A percentile compares a stretch with the other conserved stretches of the same genome.
Conservation (phyloP, 495 filamentous ascomycete genomes). For the Penicillium paxilli region DNA sequence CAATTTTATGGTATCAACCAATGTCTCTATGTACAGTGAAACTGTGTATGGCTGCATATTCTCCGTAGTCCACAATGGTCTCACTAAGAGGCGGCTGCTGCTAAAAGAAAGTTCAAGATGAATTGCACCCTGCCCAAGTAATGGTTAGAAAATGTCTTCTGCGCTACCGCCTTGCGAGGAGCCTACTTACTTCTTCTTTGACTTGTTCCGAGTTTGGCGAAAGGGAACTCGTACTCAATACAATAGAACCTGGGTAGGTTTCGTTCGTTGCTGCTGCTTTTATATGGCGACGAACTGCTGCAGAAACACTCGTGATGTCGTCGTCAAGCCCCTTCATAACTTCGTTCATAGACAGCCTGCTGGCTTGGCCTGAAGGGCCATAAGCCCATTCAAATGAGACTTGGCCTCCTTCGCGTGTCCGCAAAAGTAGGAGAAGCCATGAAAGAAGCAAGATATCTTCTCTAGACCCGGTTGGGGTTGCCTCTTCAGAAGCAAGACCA, state of each 20-base stretch:
- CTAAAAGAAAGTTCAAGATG: slow-evolving; percentile 30
- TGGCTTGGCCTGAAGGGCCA: background rate
- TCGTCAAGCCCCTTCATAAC: slow-evolving; percentile 27
- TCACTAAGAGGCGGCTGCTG: slow-evolving; percentile 23
- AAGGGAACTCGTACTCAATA: slow-evolving; percentile 34
- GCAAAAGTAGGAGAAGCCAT: slow-evolving; percentile 45
- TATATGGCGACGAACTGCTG: slow-evolving; percentile 23
- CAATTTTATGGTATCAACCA: slow-evolving; percentile 30
- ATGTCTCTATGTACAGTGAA: slow-evolving; percentile 26
- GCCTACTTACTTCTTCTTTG: slow-evolving; percentile 27
- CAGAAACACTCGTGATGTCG: slow-evolving; percentile 16
- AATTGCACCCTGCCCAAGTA: slow-evolving; percentile 23
- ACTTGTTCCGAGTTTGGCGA: slow-evolving; percentile 11
- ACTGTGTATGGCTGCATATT: slow-evolving; percentile 37
- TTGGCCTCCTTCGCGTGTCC: slow-evolving; percentile 38
- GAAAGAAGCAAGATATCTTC: slow-evolving; percentile 42
- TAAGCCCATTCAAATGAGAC: slow-evolving; percentile 40
- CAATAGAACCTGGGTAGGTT: slow-evolving; percentile 14
- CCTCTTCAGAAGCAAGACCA: slow-evolving; percentile 18
- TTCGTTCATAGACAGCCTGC: slow-evolving; percentile 20
- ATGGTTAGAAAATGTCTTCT: background rate
- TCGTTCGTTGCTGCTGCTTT: background rate
- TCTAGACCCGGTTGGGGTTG: slow-evolving; percentile 27
- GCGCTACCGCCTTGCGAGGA: background rate
- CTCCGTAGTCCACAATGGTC: slow-evolving; percentile 25